Evolutionary conservation across 208 protist species (phyloP), one percentile per base, ranked within the genome.

Genomic region (Trichomonas gallinae): DNA sequence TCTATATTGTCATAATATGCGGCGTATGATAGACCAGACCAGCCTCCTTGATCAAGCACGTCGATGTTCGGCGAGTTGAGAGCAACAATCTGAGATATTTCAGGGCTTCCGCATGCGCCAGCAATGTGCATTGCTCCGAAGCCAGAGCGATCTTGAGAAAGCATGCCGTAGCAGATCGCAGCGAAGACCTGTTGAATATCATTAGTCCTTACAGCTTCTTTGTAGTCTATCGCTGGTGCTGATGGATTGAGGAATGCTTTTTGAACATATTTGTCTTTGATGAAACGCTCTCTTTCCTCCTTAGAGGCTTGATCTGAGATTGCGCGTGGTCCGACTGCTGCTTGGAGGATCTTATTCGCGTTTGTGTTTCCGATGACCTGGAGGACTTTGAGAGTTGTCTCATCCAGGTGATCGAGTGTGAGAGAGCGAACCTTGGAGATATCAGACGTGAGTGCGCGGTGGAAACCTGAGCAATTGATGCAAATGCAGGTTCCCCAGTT

Each of bases 401-500:
- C 13, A 36, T 93, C 87, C 13, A 93, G 44, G 26, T 38, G 40
- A 36, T 96, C 93, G 31, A 96, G 51, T 31, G 49, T 96, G 34
- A 81, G 51, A 8, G 93, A 96, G 31, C 51, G 31, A 26, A 96
- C 93, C 63, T 96, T 96, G 36, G 93, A 96, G 3, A 96, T 40
- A 36, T 31, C 10, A 8, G 51, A 36, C 31, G 49, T 81, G 6
- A 96, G 34, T 10, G 34, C 26, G 9, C 93, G 93, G 45, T 96
- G 93, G 15, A 96, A 13, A 38, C 93, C 93, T 4, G 93, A 96
- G 63, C 93, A 96, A 46, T 81, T 49, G 21, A 96, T 96, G 34
- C 93, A 96, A 82, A 96, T 96, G 63, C 46, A 96, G 9, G 42
- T 81, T 81, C 93, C 93, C 49, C 46, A 82, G 40, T 96, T 96